Evolutionary conservation across 768 basidiomycete species (phyloP).

Genomic region (Tremella mesenterica): DNA sequence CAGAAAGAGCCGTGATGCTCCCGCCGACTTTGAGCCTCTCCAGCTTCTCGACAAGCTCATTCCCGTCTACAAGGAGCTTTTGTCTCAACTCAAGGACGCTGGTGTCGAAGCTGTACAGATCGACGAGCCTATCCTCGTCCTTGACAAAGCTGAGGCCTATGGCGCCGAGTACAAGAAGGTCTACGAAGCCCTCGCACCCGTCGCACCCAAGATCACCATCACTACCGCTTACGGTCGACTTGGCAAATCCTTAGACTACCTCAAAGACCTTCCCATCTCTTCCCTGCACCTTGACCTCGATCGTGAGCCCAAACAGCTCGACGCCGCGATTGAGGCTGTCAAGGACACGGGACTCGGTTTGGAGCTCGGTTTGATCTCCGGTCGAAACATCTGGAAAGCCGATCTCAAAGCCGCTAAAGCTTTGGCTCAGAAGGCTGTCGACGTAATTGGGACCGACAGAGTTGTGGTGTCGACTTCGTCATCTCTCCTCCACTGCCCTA

Average conservation of each 20-base stretch:
- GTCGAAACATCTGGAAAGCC: slow-evolving; percentile 99
- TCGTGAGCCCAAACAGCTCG: slow-evolving; percentile 84
- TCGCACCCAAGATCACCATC: slow-evolving; percentile 83
- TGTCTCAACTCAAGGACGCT: slow-evolving; percentile 80
- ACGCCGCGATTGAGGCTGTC: slow-evolving; percentile 67
- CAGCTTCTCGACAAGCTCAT: slow-evolving; percentile 80
- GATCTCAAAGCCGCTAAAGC: slow-evolving; percentile 78
- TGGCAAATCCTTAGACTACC: slow-evolving; percentile 76
- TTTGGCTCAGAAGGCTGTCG: slow-evolving; percentile 72
- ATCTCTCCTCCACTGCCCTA: slow-evolving; percentile 95
- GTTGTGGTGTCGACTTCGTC: slow-evolving; percentile 93
- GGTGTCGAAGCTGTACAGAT: slow-evolving; percentile 93
- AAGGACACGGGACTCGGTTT: slow-evolving; percentile 72
- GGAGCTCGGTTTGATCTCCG: slow-evolving; percentile 92
- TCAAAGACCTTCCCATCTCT: slow-evolving; percentile 83
- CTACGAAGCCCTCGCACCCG: slow-evolving; percentile 69
- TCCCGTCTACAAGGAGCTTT: slow-evolving; percentile 81
- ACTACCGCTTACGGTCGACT: slow-evolving; percentile 97
- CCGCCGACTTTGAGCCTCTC: slow-evolving; percentile 78
- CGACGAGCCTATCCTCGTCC: slow-evolving; percentile 92
- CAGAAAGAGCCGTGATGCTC: slow-evolving; percentile 78
- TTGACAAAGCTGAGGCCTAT: slow-evolving; percentile 68
- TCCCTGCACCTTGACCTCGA: slow-evolving; percentile 95
- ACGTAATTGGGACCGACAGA: slow-evolving; percentile 66
- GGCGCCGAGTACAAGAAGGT: slow-evolving; percentile 71